Evolutionary conservation across 306 rosid genomes (phyloP).

Genomic region (Prunus padus): DNA sequence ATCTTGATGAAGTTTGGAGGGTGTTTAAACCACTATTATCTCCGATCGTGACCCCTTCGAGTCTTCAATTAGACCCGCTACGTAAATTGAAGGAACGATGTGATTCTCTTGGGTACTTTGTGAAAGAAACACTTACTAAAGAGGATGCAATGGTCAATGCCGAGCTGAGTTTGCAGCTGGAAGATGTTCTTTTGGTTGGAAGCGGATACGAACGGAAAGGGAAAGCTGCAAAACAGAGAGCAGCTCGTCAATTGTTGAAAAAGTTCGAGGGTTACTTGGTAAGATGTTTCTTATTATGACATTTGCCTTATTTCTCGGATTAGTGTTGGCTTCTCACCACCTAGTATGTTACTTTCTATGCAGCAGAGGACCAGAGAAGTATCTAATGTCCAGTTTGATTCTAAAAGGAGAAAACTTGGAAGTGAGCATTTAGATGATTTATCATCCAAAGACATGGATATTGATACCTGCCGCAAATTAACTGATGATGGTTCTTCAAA

Average conservation of each 20-base stretch:
- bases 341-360: conserved; percentile 3
- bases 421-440: conserved; percentile 17
- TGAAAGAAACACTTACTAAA: conserved; percentile 53
- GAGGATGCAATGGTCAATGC: conserved; percentile 48
- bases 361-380: conserved; percentile 52
- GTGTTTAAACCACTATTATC: conserved; percentile 66
- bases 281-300: too few species aligned
- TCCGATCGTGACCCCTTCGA: conserved; percentile 91
- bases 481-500: conserved; percentile 26
- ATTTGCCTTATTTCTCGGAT: too few species aligned
- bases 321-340: too few species aligned
- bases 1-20: conserved; percentile 72
- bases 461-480: conserved; percentile 10
- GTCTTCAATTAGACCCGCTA: conserved; percentile 66
- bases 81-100: conserved; percentile 63
- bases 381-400: conserved; percentile 25
- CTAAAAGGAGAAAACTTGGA: conserved; percentile 61
- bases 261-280: conserved; percentile 61
- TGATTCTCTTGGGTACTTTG: conserved; percentile 70
- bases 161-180: conserved; percentile 65
- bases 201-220: conserved; percentile 47
- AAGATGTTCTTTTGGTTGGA: conserved; percentile 48
- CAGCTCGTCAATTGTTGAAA: conserved; percentile 61
- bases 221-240: conserved; percentile 72
- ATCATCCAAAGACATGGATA: conserved; percentile 18